These are phyloP conservation scores for Pholiota adiposa DNA, from an alignment of 1,284 basidiomycete species.

Conservation along the genomic window DNA sequence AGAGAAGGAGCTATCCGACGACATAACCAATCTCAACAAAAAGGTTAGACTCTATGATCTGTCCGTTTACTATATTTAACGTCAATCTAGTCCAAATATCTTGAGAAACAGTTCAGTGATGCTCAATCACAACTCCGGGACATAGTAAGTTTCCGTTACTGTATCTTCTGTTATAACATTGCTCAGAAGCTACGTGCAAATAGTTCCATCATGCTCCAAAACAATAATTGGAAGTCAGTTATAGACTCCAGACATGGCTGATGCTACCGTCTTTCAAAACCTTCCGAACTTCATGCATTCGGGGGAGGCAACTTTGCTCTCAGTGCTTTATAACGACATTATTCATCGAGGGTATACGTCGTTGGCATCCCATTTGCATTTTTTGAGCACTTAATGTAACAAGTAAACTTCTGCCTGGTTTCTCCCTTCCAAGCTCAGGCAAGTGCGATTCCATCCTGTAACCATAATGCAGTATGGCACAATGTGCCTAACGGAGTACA, in stretches of 20 bases:
- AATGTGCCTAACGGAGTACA: no score
- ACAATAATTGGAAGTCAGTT: conserved; percentile 27
- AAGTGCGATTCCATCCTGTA: no score
- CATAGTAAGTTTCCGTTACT: conserved; percentile 56
- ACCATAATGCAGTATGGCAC: no score
- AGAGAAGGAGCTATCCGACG: conserved; percentile 83
- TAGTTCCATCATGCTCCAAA: conserved; percentile 70
- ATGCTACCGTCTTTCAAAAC: neutral
- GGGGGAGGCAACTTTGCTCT: no score
- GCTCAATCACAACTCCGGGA: conserved; percentile 86
- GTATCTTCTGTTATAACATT: neutral
- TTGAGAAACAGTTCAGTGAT: conserved; percentile 91
- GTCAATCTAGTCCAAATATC: conserved; percentile 72
- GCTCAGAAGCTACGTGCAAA: neutral
- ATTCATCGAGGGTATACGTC: no score
- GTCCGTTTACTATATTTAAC: neutral
- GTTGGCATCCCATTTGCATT: no score
- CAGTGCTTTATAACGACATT: no score
- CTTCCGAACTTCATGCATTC: no score
- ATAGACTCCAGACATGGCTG: neutral
- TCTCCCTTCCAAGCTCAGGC: no score
- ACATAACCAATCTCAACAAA: conserved; percentile 79
- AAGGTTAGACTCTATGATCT: conserved; percentile 51
- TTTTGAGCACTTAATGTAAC: no score
- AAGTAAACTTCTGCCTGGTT: no score